phyloP scores from a whole-genome alignment of 441 rosid species.

The Populus tomentosa region DNA sequence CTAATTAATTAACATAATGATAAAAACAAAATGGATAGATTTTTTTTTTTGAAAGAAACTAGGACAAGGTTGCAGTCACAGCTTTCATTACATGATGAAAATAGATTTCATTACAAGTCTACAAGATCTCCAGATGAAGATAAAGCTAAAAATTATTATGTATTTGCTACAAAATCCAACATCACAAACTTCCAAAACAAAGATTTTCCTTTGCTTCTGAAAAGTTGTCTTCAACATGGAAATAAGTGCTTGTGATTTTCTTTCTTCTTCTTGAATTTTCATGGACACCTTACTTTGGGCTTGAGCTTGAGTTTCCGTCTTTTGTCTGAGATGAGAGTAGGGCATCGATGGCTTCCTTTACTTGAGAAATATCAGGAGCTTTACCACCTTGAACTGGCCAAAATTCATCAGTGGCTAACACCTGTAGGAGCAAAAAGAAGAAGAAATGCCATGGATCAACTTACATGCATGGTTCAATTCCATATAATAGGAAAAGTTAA shows the following conservation, averaged over 20 bases:
- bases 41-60: not conserved
- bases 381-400: slow-evolving; percentile 94
- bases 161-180: slow-evolving; percentile 16
- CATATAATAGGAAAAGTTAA: not conserved
- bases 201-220: slow-evolving; percentile 18
- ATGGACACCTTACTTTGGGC: slow-evolving; percentile 20
- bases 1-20: not conserved
- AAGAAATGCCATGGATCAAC: not conserved
- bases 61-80: not conserved
- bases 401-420: slow-evolving; percentile 88
- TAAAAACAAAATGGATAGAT: not conserved
- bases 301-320: slow-evolving; percentile 45
- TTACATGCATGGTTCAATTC: not conserved
- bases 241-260: not conserved
- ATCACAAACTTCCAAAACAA: slow-evolving; percentile 17
- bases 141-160: slow-evolving; percentile 18
- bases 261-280: not conserved
- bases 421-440: slow-evolving; percentile 29
- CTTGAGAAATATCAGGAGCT: slow-evolving; percentile 87
- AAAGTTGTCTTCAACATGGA: slow-evolving; percentile 9
- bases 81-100: not conserved
- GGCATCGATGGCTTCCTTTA: slow-evolving; percentile 92
- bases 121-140: slow-evolving; percentile 11
- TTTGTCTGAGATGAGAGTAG: slow-evolving; percentile 57
- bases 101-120: slow-evolving; percentile 26